Evolutionary conservation across 179 eudicot species (phyloP), one percentile per base, ranked within the genome.

Genomic region (Camellia oleifera): DNA sequence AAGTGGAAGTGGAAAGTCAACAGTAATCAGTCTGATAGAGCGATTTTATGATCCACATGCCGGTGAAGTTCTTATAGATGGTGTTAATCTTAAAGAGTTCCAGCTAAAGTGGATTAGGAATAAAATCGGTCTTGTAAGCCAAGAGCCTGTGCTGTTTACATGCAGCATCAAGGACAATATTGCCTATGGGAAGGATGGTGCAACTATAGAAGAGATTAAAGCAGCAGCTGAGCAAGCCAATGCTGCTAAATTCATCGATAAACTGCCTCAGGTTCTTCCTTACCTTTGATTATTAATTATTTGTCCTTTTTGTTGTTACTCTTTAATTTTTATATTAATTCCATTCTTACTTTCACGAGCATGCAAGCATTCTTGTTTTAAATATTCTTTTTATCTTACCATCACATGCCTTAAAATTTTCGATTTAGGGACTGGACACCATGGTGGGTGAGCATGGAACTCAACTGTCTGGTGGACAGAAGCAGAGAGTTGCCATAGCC

Each of bases 361-460:
- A 26, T 26, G 32, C 32, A 26, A 26, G 32, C 32, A 26, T 26
- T 26, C 32, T 0, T 26, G 32, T 26, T 26, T 26, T 26, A 26
- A 26, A 26, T 26, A 26, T 26, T 26, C 1, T 26, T 11, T 10
- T 50, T 50, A 48, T 7, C 50, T 50, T n/a, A 8, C 20, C 15
- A 50, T 50, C 32, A 1, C 11, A 64, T 65, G 32, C 32, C 12
- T 32, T 58, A 42, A 18, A 81, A 23, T 23, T 46, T 69, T 70
- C 20, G 23, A 26, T 69, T 78, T 73, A 93, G 97, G 97, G 93
- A 5, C 71, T 93, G 48, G 97, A 91, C 77, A 91, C 93, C 52
- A 82, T 83, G 85, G 97, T 91, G 11, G 93, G 93, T 8, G 93
- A 92, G 81, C 97, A 89, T 84, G 94, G 94, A 74, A 81, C 90